Base-by-base conservation (phyloP, 306 rosid genomes). In the Bauhinia variegata region DNA sequence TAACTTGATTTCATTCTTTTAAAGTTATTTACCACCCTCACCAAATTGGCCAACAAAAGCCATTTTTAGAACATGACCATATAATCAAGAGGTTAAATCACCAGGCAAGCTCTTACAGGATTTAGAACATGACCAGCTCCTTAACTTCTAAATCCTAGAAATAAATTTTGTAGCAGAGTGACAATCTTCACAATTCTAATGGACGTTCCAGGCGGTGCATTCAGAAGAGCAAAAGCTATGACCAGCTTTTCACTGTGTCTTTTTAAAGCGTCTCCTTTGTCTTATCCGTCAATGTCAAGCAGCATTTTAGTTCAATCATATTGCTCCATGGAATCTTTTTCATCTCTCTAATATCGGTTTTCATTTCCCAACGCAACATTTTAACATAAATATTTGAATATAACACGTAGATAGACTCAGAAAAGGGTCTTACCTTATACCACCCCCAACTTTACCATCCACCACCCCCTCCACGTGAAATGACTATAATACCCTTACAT, bases 171-270 rank as follows among this genome's bases (percentile, higher is more conserved):
- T 87, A 54, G 96, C 98, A 36, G 88, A 80, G 64, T 92, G 98
- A 6, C 98, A 92, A 79, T 89, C 89, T 92, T 92, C 79, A 87
- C 96, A 10, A 92, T 85, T 67, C 92, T 89, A 51, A 92, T 89
- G 5, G 86, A 83, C 23, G 92, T 85, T 63, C 95, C 88, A 0
- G 88, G 86, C 4, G 80, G 86, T 2, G 96, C 85, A 12, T 78
- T 85, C 44, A 89, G 63, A 59, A 92, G 91, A 61, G 91, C 91
- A 58, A 89, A 92, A 51, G 98, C 98, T 62, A 92, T 89, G 12
- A 96, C 98, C 61, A 92, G 83, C 70, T 89, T 92, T 81, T 92
- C 98, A 79, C 98, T 85, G 54, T 92, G 98, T 70, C 82, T 79
- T 68, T 80, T 60, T 64, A 89, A 67, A 70, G 86, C 85, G 79